These are phyloP conservation scores for Mortierella antarctica DNA, from an alignment of 192 early-diverging fungal species.

Conservation along the genomic window DNA sequence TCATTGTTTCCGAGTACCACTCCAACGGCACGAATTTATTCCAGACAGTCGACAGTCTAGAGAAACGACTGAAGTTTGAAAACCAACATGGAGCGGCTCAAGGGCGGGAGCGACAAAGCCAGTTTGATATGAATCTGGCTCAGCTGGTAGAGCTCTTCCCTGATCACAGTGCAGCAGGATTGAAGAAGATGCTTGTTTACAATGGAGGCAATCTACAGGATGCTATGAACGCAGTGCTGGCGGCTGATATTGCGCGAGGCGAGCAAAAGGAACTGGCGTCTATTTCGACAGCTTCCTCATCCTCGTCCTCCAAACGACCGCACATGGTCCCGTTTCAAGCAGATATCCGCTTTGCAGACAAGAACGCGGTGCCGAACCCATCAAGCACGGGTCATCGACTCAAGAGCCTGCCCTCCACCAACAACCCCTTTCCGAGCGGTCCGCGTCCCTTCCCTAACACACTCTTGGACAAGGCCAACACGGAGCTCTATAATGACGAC, in stretches of 20 bases:
- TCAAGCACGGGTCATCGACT: constrained; percentile 16
- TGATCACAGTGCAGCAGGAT: constrained; percentile 31
- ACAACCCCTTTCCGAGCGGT: constrained; percentile 16
- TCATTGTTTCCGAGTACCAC: constrained; percentile 47
- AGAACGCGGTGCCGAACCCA: constrained; percentile 8
- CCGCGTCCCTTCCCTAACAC: constrained; percentile 43
- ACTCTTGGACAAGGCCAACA: constrained; percentile 38
- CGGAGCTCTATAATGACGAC: constrained; percentile 52
- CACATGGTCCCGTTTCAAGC: constrained; percentile 26
- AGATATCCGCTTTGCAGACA: constrained; percentile 25
- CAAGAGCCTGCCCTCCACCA: constrained; percentile 33
- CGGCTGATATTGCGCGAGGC: constrained; percentile 32
- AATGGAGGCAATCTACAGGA: constrained; percentile 37
- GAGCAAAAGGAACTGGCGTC: constrained; percentile 14
- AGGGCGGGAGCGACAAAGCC: constrained; percentile 20
- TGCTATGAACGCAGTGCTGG: constrained; percentile 56
- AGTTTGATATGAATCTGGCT: constrained; percentile 45
- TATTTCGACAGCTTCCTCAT: not conserved
- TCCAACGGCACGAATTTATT: constrained; percentile 33
- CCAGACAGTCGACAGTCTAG: constrained; percentile 42
- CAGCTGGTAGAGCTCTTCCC: constrained; percentile 51
- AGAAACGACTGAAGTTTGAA: constrained; percentile 28
- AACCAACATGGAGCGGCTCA: constrained; percentile 17
- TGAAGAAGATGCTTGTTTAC: constrained; percentile 53
- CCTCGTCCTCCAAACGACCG: constrained; percentile 12